Percentiles rank a stretch among this genome's conserved stretches.
phyloP scores from a whole-genome alignment of 2,329 filamentous ascomycete species.

The Teratosphaeriaceae sp. region DNA sequence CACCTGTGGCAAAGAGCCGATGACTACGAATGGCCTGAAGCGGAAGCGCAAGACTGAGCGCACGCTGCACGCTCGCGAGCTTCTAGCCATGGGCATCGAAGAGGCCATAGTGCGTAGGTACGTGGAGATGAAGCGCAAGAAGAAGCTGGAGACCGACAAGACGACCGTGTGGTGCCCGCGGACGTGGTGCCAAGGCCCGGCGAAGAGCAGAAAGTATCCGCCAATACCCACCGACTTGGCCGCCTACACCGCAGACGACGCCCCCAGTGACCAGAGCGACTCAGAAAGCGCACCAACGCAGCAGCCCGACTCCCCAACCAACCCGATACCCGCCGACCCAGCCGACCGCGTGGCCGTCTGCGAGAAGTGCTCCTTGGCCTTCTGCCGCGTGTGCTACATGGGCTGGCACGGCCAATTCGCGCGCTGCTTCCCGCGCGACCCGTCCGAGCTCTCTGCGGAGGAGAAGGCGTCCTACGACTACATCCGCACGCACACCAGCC shows the following conservation, averaged over 20 bases:
- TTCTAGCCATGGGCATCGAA: conserved; percentile 48
- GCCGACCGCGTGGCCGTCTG: conserved; percentile 71
- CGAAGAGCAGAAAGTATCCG: conserved; percentile 50
- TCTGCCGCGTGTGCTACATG: conserved; percentile 67
- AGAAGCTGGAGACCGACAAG: conserved; percentile 84
- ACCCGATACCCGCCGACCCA: conserved; percentile 19
- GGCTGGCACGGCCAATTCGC: conserved; percentile 92
- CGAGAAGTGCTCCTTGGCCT: conserved; percentile 82
- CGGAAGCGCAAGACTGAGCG: conserved; percentile 54
- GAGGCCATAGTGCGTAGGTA: conserved; percentile 75
- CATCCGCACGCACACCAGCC: conserved; percentile 70
- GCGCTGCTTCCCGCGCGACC: conserved; percentile 60
- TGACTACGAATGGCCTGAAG: conserved; percentile 10
- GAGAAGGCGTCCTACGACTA: conserved; percentile 85
- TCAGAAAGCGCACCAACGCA: conserved; percentile 6
- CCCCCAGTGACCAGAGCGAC: conserved; percentile 28
- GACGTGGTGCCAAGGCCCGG: conserved; percentile 85
- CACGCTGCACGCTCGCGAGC: conserved; percentile 72
- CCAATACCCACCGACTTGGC: conserved; percentile 37
- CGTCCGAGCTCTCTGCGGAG: conserved; percentile 69
- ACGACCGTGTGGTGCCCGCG: conserved; percentile 89
- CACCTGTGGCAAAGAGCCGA: conserved; percentile 61
- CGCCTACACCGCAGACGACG: conserved; percentile 33
- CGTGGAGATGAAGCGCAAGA: conserved; percentile 85
- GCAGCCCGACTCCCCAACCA: conserved; percentile 13